phyloP scores from a whole-genome alignment of 2,329 filamentous ascomycete genomes.

The Botrytis paeoniae region DNA sequence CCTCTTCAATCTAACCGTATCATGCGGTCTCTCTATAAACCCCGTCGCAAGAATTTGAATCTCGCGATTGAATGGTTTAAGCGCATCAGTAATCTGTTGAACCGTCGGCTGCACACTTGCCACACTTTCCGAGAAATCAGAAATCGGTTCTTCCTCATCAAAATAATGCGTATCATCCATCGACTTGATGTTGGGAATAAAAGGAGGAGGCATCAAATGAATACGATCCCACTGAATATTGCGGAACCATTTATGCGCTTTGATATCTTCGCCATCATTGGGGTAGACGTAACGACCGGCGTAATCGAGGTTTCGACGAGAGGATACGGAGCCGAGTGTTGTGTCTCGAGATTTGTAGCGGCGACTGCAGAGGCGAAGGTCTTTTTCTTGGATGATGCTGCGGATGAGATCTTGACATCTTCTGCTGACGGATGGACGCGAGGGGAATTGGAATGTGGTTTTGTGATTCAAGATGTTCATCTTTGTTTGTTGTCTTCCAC shows the following conservation, averaged over 20 bases:
- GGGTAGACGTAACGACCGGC: conserved; percentile 68
- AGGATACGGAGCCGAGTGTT: conserved; percentile 17
- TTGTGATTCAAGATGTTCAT: conserved; percentile 76
- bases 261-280: conserved; percentile 86
- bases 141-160: conserved; percentile 73
- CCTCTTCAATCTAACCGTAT: conserved; percentile 34
- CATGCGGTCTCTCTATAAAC: conserved; percentile 36
- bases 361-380: conserved; percentile 71
- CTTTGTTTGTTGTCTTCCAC: conserved; percentile 74
- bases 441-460: conserved; percentile 67
- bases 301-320: conserved; percentile 38
- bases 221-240: conserved; percentile 75
- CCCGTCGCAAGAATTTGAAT: conserved; percentile 36
- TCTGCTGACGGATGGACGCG: conserved; percentile 60
- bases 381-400: conserved; percentile 69
- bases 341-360: conserved; percentile 68
- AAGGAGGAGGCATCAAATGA: conserved; percentile 69
- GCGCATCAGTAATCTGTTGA: conserved; percentile 34
- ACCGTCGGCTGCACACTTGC: conserved; percentile 22
- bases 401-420: conserved; percentile 76
- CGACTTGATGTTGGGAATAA: conserved; percentile 68
- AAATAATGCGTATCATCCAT: conserved; percentile 85
- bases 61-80: conserved; percentile 37
- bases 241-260: conserved; percentile 80
- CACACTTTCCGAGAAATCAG: conserved; percentile 54